Conservation (phyloP, 768 basidiomycete species). For the Suillus sp. region DNA sequence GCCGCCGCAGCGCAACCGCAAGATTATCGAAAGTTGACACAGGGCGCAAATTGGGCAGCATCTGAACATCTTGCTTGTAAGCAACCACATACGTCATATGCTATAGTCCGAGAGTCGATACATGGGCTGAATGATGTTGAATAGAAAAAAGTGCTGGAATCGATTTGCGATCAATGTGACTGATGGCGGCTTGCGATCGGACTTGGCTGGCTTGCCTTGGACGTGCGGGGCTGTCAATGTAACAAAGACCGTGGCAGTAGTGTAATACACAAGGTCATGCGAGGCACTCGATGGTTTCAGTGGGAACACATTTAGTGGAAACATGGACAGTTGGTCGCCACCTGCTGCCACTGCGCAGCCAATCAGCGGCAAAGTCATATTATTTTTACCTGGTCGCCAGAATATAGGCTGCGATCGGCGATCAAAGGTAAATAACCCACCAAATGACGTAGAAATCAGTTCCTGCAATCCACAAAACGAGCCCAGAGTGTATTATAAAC, state of each 20-base stretch:
- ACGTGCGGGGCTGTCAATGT: background rate
- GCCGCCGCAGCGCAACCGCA: background rate
- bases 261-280: background rate
- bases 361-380: background rate
- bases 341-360: background rate
- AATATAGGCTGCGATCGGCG: background rate
- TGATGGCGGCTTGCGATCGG: background rate
- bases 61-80: no score
- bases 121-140: background rate
- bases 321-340: background rate
- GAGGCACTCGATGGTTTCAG: background rate
- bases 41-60: no score
- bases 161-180: background rate
- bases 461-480: background rate
- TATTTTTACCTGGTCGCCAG: background rate
- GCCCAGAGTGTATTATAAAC: background rate
- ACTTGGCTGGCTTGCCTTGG: background rate
- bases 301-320: background rate
- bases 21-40: no score
- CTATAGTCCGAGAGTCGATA: background rate
- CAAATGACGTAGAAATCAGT: background rate
- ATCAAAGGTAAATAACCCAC: background rate
- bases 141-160: background rate
- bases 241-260: background rate
- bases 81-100: background rate